A percentile compares a stretch with the other conserved stretches of the same genome.
Conservation (phyloP, 106 monocot species). For the Dactylorhiza incarnata region DNA sequence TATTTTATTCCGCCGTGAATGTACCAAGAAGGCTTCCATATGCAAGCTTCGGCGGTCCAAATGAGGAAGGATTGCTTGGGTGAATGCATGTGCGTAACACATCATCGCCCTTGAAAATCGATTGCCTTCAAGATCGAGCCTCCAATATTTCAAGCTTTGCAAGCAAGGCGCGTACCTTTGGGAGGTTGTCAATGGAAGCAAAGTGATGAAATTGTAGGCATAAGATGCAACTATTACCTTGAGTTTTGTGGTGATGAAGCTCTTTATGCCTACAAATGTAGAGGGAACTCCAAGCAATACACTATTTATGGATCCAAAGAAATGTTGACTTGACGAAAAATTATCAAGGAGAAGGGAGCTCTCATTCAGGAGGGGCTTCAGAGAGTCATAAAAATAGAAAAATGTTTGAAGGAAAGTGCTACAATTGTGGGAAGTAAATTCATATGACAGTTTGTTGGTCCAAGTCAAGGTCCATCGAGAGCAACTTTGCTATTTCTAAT, state of each 20-base stretch:
- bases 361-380: neutral
- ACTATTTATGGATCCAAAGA: neutral
- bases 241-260: neutral
- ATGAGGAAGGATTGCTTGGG: too few species aligned
- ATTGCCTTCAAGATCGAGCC: too few species aligned
- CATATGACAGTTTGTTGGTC: conserved; percentile 5
- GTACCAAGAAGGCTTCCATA: too few species aligned
- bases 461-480: neutral
- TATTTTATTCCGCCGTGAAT: too few species aligned
- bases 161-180: too few species aligned
- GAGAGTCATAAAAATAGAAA: neutral
- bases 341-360: neutral
- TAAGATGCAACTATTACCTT: too few species aligned
- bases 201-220: too few species aligned
- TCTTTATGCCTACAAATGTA: neutral
- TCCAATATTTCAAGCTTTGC: too few species aligned
- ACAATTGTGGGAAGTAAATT: conserved; percentile 1
- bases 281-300: neutral
- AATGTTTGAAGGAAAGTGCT: neutral
- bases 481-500: neutral
- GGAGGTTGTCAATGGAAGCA: too few species aligned
- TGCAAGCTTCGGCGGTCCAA: too few species aligned
- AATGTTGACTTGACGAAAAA: neutral
- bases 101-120: too few species aligned
- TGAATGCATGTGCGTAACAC: too few species aligned